Base-by-base conservation (phyloP, 1,284 basidiomycete species). In the Cryptococcus hybrid region DNA sequence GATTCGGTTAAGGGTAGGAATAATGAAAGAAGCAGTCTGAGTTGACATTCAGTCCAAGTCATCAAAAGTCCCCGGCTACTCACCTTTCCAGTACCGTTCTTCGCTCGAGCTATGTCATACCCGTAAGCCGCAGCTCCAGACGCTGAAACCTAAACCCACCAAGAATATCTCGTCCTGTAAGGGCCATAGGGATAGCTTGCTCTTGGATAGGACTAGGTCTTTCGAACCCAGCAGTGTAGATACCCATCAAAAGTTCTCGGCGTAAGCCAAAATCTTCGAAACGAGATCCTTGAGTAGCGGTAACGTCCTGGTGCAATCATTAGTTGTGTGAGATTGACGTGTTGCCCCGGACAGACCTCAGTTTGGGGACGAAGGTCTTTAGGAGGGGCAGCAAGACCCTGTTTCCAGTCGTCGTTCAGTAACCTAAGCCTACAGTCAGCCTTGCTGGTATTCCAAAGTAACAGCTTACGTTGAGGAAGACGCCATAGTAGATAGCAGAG, bases 171-270 rank as follows among this genome's bases (percentile, higher is more conserved):
- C 90, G 87, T 70, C 88, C 88, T 56, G 87, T 85, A 69, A 94
- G 85, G 24, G 91, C 90, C 65, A 90, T 84, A 56, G 91, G 91
- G 67, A 94, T 92, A 55, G 91, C 88, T 82, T 97, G 92, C 85
- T 99, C 96, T 82, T 99, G 95, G 76, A 99, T 98, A 52, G 95
- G 96, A 34, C 90, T 94, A 24, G 96, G 95, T 67, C 84, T 86
- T 79, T 99, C 96, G 77, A 98, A 99, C 56, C 93, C 93, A 64
- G 92, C 93, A 81, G 95, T 92, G 71, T 93, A 96, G 73, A 96
- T 94, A 60, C 90, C 90, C 90, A 92, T 91, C 67, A 92, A 82
- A 59, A 90, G 83, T 77, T 90, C 88, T 61, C 88, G 84, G 57
- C 86, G 85, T 66, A 90, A 82, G 66, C 80, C 84, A 83, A 89